These are phyloP conservation scores for Apiospora phragmitis DNA, from an alignment of 2,329 filamentous ascomycete genomes.

Conservation along the genomic window DNA sequence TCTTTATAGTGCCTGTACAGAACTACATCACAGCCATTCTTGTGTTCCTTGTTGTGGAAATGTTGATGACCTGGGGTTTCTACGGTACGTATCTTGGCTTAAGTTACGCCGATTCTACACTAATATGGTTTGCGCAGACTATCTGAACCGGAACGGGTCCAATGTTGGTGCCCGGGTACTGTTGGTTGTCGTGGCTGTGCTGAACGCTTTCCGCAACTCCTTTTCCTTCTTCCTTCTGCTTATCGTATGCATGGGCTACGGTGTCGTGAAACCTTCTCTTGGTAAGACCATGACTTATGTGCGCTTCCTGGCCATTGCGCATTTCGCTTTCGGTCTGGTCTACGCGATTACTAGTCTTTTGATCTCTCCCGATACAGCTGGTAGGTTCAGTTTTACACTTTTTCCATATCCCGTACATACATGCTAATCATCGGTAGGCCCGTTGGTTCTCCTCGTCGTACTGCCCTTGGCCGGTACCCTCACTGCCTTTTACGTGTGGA, in stretches of 20 bases:
- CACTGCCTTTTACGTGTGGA: conserved; percentile 98
- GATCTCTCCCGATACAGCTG: conserved; percentile 83
- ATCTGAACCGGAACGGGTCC: conserved; percentile 84
- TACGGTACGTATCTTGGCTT: conserved; percentile 60
- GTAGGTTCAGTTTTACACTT: conserved; percentile 38
- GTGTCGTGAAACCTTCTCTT: conserved; percentile 90
- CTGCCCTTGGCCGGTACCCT: conserved; percentile 88
- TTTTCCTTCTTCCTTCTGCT: conserved; percentile 98
- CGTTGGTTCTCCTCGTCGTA: conserved; percentile 88
- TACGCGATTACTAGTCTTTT: conserved; percentile 89
- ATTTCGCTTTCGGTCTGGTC: conserved; percentile 93
- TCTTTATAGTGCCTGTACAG: conserved; percentile 76
- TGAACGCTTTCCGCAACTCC: conserved; percentile 93
- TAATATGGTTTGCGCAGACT: conserved; percentile 62
- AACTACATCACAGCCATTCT: conserved; percentile 99
- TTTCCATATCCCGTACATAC: neutral
- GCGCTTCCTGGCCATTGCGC: conserved; percentile 83
- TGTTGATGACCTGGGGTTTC: conserved; percentile 98
- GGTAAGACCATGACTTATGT: conserved; percentile 95
- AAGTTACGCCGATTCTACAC: neutral
- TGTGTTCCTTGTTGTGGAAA: conserved; percentile 90
- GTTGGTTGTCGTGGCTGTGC: conserved; percentile 85
- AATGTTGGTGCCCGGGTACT: conserved; percentile 82
- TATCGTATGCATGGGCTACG: conserved; percentile 99
- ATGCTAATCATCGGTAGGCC: conserved; percentile 51